Base-by-base conservation (phyloP, 768 basidiomycete genomes). In the Hebeloma cylindrosporum region DNA sequence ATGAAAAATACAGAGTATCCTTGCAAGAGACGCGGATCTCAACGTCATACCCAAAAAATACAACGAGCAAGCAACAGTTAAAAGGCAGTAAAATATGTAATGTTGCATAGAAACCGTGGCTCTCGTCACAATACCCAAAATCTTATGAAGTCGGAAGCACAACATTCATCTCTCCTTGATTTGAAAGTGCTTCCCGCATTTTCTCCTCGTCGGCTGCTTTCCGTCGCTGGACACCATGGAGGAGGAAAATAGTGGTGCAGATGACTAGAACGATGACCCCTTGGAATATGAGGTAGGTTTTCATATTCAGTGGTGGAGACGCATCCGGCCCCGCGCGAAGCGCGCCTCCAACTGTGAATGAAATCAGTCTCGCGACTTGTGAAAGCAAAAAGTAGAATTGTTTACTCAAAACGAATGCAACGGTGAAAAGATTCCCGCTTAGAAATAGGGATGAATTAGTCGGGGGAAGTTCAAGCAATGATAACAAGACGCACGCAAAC, bases 291-390 rank as follows among this genome's bases (percentile, higher is more conserved):
- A 88, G 64, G 3, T 79, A 78, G 8, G 71, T 67, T 25, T 63
- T 77, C 86, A 93, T 88, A 62, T 88, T 87, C 22, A 79, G 66
- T 1, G 90, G 88, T 1, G 88, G 89, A 34, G 73, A 60, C 11
- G 82, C 87, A 27, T 73, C 61, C 8, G 70, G 53, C 3, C 78
- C 68, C 8, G 77, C 85, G 33, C 88, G 83, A 11, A 93, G 71
- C 2, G 87, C 85, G 35, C 78, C 75, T 62, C 83, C 73, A 27
- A 69, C 88, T 88, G 54, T 27, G 37, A 29, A 7, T 25, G 14
- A 20, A 35, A 16, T n/a, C 2, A 13, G 17, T 28, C 25, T 39
- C 10, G 14, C 14, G 13, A 13, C 8, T 29, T 11, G 27, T 14
- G 28, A 28, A n/a, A 23, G 31, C 18, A 17, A 25, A 7, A 5